Conservation (phyloP, 2,329 filamentous ascomycete genomes). For the Fusarium pilosicola region DNA sequence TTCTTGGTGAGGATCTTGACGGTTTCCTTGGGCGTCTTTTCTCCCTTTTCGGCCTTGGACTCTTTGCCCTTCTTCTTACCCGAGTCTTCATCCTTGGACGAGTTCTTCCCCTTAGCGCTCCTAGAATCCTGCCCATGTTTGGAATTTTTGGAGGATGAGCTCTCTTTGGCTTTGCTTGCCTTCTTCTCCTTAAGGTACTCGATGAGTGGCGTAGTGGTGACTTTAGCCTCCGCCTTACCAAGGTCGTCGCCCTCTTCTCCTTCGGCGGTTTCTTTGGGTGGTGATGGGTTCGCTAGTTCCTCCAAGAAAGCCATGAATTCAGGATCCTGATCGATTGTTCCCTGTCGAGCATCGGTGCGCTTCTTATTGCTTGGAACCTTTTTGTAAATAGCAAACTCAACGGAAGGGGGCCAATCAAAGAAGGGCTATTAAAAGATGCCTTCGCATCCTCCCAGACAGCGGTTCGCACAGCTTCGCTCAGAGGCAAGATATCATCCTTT, state of each 20-base stretch:
- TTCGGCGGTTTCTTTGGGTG: slow-evolving; percentile 57
- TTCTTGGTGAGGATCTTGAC: slow-evolving; percentile 73
- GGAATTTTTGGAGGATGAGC: slow-evolving; percentile 52
- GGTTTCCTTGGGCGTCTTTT: slow-evolving; percentile 66
- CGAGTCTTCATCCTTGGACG: slow-evolving; percentile 58
- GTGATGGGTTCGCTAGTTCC: slow-evolving; percentile 77
- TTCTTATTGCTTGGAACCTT: slow-evolving; percentile 80
- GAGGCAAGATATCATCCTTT: slow-evolving; percentile 70
- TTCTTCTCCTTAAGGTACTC: slow-evolving; percentile 94
- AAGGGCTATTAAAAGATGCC: slow-evolving; percentile 75
- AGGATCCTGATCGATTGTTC: slow-evolving; percentile 94
- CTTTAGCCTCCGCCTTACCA: slow-evolving; percentile 64
- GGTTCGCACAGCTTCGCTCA: slow-evolving; percentile 76
- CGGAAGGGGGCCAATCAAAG: slow-evolving; percentile 80
- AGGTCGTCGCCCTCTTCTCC: slow-evolving; percentile 54
- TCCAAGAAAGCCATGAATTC: slow-evolving; percentile 96
- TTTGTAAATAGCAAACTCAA: slow-evolving; percentile 87
- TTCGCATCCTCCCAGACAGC: slow-evolving; percentile 83
- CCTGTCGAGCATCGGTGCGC: slow-evolving; percentile 84
- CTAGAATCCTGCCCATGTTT: slow-evolving; percentile 68
- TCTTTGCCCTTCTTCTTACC: slow-evolving; percentile 71
- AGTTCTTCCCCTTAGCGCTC: slow-evolving; percentile 58
- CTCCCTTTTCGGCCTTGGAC: slow-evolving; percentile 66
- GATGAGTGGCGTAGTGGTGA: slow-evolving; percentile 87
- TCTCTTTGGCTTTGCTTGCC: slow-evolving; percentile 74